phyloP scores from a whole-genome alignment of 768 basidiomycete species.

The Cystobasidium ongulense region DNA sequence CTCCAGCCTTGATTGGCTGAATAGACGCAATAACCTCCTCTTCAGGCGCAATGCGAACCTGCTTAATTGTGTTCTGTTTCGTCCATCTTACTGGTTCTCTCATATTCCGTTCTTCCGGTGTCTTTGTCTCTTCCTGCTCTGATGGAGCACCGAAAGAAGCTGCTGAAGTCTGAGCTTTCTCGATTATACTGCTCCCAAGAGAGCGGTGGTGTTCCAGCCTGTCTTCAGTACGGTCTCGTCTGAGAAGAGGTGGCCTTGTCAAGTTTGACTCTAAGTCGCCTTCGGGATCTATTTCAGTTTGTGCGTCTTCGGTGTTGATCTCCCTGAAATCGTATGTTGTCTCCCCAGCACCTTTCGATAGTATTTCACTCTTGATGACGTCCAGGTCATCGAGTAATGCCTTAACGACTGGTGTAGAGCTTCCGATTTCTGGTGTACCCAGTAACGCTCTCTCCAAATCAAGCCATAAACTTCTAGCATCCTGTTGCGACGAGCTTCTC shows the following conservation, averaged over 20 bases:
- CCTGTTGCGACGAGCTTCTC: not conserved
- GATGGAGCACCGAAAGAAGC: not conserved
- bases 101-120: no score
- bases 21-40: not conserved
- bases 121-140: no score
- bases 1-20: no score
- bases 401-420: not conserved
- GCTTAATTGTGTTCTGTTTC: no score
- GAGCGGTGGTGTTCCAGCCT: not conserved
- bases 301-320: not conserved
- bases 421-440: not conserved
- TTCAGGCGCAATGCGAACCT: not conserved
- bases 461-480: not conserved
- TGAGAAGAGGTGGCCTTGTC: not conserved
- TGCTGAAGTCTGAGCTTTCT: not conserved
- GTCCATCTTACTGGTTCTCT: no score
- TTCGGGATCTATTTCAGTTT: no score
- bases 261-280: no score
- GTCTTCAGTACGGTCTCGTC: not conserved
- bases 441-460: not conserved
- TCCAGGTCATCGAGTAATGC: not conserved
- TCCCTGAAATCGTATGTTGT: not conserved
- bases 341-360: not conserved
- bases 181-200: not conserved
- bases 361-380: not conserved